Base-by-base conservation (phyloP, 805 yeast genomes). In the Pichia scutulata region DNA sequence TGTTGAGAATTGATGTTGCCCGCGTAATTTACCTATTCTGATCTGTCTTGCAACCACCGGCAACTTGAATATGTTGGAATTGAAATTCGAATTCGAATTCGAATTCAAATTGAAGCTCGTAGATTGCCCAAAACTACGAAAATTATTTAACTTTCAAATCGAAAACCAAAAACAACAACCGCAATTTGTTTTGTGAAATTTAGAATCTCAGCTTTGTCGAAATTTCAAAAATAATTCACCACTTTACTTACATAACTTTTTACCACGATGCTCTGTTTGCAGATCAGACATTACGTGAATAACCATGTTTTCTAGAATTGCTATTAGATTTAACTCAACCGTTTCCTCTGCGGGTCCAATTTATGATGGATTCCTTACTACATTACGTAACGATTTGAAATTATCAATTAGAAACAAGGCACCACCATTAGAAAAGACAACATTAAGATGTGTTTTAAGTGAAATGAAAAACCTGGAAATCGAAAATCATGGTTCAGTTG, bases 391-490 rank as follows among this genome's bases (percentile, higher is more conserved):
- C n/a, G 72, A 68, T 48, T 53, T 69, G 43, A 69, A 69, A 43
- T 43, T 55, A 2, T 65, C 62, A 43, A 66, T 69, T 47, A 59
- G 71, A 53, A 51, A 55, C 47, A 69, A 64, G 46, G 67, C 66
- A 18, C 69, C 67, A 46, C 61, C 61, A 4, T 46, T 67, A 21
- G 68, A 67, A 56, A 71, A 71, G 48, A 71, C 69, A 47, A 72
- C 72, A 37, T 66, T 71, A 46, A 64, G 74, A 56, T 54, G 69
- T 33, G 63, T 72, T 16, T 57, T 72, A 52, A 62, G 71, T 23
- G 72, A 70, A 45, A 65, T 71, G 47, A 72, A 72, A 54, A 72
- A 72, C 55, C 52, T 64, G 37, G 72, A 68, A 55, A 64, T 69
- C 44, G 66, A 60, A 19, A 60, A 60, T 40, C 61, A 60, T 13